These are phyloP conservation scores for Lotus japonicus DNA, from an alignment of 306 rosid species.

Conservation along the genomic window DNA sequence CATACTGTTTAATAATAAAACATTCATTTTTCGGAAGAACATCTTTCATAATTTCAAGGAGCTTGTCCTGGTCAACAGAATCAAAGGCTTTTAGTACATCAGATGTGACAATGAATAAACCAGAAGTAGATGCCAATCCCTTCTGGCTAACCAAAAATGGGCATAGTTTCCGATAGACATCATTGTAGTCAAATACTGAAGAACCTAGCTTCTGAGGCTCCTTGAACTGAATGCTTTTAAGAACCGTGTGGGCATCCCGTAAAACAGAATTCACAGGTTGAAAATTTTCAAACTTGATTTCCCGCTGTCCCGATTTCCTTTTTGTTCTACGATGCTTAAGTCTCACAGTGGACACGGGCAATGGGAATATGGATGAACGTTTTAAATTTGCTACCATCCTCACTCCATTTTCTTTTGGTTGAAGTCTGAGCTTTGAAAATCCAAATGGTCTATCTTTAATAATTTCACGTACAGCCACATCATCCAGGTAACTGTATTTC, in stretches of 20 bases:
- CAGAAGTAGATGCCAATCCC: conserved; percentile 31
- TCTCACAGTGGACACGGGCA: conserved; percentile 15
- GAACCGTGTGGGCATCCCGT: conserved; percentile 55
- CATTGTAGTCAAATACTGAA: conserved; percentile 89
- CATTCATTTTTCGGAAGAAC: conserved; percentile 43
- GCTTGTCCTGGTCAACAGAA: conserved; percentile 70
- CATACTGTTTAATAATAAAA: conserved; percentile 44
- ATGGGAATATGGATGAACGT: conserved; percentile 56
- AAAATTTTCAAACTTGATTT: conserved; percentile 30
- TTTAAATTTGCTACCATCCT: conserved; percentile 83
- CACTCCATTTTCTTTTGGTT: conserved; percentile 75
- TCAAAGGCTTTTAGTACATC: conserved; percentile 88
- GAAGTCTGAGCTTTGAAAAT: conserved; percentile 79
- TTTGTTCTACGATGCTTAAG: conserved; percentile 16
- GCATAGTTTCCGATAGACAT: conserved; percentile 58
- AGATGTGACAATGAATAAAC: conserved; percentile 55
- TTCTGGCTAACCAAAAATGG: conserved; percentile 47
- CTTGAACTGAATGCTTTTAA: conserved; percentile 52
- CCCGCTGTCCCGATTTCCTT: conserved; percentile 13
- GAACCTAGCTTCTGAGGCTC: conserved; percentile 75
- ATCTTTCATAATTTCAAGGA: conserved; percentile 52
- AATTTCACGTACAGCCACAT: conserved; percentile 48
- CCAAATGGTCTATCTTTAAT: conserved; percentile 67
- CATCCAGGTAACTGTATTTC: conserved; percentile 49
- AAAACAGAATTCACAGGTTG: conserved; percentile 66